A percentile compares a stretch with the other conserved stretches of the same genome.
Conservation (phyloP, 192 early-diverging fungal genomes). For the Coemansia sp. region DNA sequence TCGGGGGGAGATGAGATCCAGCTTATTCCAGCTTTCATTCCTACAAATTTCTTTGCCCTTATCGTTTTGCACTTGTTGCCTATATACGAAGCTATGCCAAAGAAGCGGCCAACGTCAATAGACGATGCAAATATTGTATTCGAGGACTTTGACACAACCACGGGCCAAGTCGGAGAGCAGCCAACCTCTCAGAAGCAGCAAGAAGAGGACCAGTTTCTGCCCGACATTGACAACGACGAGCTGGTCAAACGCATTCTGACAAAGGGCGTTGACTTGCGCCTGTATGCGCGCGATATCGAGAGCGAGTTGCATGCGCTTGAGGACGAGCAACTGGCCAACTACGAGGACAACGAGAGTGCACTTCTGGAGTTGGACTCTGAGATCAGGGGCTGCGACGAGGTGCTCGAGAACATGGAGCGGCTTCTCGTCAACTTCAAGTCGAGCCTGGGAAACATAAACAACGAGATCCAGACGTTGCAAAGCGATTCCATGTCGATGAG, state of each 20-base stretch:
- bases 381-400: slow-evolving; percentile 69
- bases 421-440: slow-evolving; percentile 83
- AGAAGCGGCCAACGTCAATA: not conserved
- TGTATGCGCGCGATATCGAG: slow-evolving; percentile 80
- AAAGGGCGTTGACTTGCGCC: slow-evolving; percentile 82
- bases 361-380: slow-evolving; percentile 49
- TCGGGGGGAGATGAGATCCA: not conserved
- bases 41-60: no score
- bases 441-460: slow-evolving; percentile 84
- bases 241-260: slow-evolving; percentile 79
- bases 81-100: not conserved
- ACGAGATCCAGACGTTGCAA: slow-evolving; percentile 87
- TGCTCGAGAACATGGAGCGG: slow-evolving; percentile 84
- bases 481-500: slow-evolving; percentile 80
- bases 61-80: not conserved
- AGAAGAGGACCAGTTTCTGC: slow-evolving; percentile 17
- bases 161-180: slow-evolving; percentile 18
- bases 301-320: slow-evolving; percentile 72
- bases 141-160: slow-evolving; percentile 49
- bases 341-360: slow-evolving; percentile 41
- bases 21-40: not conserved
- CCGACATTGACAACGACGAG: slow-evolving; percentile 80
- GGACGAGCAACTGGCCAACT: slow-evolving; percentile 61
- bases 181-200: not conserved
- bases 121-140: slow-evolving; percentile 34